Percentiles rank a stretch among this genome's conserved stretches.
Evolutionary conservation across 768 basidiomycete genomes (phyloP).

Genomic region (Leucosporidium scottii): DNA sequence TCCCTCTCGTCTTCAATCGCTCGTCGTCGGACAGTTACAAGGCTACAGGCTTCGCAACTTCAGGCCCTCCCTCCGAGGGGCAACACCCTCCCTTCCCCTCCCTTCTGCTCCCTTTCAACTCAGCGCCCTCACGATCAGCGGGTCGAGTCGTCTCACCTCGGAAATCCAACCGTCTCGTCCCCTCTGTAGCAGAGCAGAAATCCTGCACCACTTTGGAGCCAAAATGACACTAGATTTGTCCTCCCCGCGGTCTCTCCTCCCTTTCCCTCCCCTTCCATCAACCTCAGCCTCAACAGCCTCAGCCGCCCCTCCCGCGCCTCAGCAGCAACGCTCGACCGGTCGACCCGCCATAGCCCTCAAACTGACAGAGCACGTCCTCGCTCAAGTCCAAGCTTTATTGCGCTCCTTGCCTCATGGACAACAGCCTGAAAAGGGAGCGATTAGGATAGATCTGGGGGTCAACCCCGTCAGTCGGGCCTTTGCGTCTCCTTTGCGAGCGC

Average conservation of each 20-base stretch:
- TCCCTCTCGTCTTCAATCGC: no score
- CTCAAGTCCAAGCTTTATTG: constrained; percentile 10
- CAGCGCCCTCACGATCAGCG: no score
- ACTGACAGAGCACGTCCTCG: constrained; percentile 16
- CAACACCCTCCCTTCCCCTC: no score
- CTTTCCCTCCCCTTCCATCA: background rate
- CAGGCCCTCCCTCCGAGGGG: background rate
- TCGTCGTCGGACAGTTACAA: no score
- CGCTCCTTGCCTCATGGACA: background rate
- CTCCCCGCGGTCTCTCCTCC: constrained; percentile 16
- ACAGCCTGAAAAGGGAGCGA: background rate
- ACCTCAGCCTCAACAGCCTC: no score
- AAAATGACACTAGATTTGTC: constrained; percentile 25
- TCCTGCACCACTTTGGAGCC: no score
- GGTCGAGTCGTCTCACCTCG: background rate
- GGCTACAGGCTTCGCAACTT: background rate
- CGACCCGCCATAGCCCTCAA: constrained; percentile 18
- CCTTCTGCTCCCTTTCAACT: background rate
- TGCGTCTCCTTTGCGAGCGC: background rate
- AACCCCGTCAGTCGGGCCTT: constrained; percentile 6
- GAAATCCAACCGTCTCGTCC: background rate
- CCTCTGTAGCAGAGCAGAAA: no score
- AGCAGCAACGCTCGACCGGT: background rate
- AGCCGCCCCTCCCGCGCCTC: background rate
- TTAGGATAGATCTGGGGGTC: constrained; percentile 7